Conservation (phyloP, 2,329 filamentous ascomycete genomes). For the Dothistroma septosporum region DNA sequence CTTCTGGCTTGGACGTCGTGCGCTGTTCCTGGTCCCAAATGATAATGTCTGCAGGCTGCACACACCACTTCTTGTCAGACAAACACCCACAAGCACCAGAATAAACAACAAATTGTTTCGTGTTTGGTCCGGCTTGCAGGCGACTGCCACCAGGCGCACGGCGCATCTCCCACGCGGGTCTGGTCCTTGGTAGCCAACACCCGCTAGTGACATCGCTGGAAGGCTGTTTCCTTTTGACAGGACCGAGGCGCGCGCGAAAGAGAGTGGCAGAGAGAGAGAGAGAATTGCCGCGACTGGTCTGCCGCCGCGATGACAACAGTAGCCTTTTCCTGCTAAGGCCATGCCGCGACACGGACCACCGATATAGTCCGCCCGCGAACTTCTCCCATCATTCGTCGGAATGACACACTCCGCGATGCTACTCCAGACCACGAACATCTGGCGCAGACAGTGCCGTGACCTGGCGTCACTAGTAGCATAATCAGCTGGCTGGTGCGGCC, state of each 20-base stretch:
- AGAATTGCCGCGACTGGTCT: not conserved
- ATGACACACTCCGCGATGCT: not conserved
- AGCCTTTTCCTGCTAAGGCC: not conserved
- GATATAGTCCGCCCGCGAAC: not conserved
- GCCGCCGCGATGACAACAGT: not conserved
- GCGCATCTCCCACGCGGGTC: conserved; percentile 4
- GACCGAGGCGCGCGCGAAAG: not conserved
- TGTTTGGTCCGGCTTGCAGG: not conserved
- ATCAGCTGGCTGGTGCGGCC: conserved; percentile 1
- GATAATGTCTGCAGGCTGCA: not conserved
- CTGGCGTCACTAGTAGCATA: conserved; percentile 3
- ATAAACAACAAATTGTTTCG: conserved; percentile 7
- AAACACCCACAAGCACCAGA: conserved; percentile 4
- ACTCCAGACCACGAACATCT: conserved; percentile 5
- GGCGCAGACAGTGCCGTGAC: not conserved
- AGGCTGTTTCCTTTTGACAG: not conserved
- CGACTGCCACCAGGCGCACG: conserved; percentile 5
- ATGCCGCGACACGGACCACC: not conserved
- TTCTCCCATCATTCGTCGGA: not conserved
- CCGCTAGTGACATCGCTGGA: not conserved
- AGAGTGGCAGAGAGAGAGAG: too few species aligned
- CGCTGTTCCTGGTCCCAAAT: not conserved
- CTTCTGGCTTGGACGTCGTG: conserved; percentile 5
- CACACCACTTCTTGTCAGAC: conserved; percentile 3
- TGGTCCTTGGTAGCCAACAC: not conserved